These are phyloP conservation scores for Tetrastigma voinierianum DNA, from an alignment of 164 flowering plant genomes.

Conservation along the genomic window DNA sequence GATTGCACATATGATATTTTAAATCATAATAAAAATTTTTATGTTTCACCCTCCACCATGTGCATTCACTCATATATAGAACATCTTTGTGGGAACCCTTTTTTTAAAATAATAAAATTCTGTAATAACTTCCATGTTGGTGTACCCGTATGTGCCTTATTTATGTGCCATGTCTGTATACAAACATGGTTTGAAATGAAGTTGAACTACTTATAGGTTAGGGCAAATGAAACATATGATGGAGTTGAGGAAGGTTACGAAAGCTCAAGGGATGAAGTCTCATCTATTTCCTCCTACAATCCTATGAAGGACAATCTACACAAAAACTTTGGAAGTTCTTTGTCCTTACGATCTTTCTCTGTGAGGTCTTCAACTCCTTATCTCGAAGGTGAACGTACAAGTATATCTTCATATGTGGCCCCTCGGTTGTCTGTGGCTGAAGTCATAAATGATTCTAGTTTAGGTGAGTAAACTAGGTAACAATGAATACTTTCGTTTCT, in stretches of 20 bases:
- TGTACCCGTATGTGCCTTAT: too few relatives aligned
- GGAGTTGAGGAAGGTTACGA: constrained; percentile 90
- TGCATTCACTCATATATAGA: too few relatives aligned
- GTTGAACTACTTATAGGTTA: constrained; percentile 39
- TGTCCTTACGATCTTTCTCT: constrained; percentile 67
- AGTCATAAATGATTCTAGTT: constrained; percentile 56
- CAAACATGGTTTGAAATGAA: neutral
- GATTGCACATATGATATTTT: too few relatives aligned
- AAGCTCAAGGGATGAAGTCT: constrained; percentile 83
- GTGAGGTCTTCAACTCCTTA: constrained; percentile 48
- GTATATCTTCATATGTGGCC: constrained; percentile 55
- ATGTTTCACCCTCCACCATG: too few relatives aligned
- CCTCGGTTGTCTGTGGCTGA: constrained; percentile 73
- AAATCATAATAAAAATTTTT: too few relatives aligned
- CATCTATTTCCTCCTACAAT: constrained; percentile 89
- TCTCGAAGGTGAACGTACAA: constrained; percentile 53
- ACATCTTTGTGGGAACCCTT: too few relatives aligned
- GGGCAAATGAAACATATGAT: constrained; percentile 74
- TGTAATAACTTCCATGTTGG: too few relatives aligned
- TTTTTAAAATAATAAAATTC: too few relatives aligned
- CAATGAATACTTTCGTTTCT: too few relatives aligned
- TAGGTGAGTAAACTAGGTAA: constrained; percentile 38
- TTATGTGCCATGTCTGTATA: neutral
- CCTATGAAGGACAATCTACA: constrained; percentile 59
- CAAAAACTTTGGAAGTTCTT: constrained; percentile 66